phyloP scores from a whole-genome alignment of 2,329 filamentous ascomycete species.

The Trichoderma breve region DNA sequence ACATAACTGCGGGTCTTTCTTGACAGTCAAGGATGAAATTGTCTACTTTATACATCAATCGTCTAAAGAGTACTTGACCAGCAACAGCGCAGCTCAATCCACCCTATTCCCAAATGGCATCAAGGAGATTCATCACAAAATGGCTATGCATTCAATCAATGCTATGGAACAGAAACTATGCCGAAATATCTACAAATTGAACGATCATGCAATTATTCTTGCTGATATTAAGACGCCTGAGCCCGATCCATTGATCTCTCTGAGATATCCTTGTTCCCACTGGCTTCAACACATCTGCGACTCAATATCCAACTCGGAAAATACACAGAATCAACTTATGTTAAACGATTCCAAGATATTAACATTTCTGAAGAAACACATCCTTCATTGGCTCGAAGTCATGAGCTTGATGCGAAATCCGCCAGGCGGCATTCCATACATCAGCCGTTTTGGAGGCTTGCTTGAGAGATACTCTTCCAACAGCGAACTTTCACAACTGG shows the following conservation, averaged over 20 bases:
- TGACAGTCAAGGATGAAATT: conserved; percentile 31
- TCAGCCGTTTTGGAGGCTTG: conserved; percentile 16
- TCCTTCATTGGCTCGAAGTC: conserved; percentile 16
- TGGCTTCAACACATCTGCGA: conserved; percentile 26
- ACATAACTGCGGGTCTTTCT: conserved; percentile 40
- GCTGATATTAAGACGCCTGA: conserved; percentile 18
- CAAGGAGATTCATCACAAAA: conserved; percentile 31
- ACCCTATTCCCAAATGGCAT: conserved; percentile 32
- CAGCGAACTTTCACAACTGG: conserved; percentile 10
- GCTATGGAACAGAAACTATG: conserved; percentile 25
- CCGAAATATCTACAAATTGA: conserved; percentile 38
- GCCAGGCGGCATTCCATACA: conserved; percentile 17
- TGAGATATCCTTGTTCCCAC: conserved; percentile 23
- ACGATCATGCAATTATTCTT: background rate
- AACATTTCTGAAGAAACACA: background rate
- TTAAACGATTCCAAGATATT: conserved; percentile 18
- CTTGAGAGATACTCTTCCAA: background rate
- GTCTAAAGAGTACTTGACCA: conserved; percentile 43
- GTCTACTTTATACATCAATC: conserved; percentile 44
- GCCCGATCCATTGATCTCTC: conserved; percentile 22
- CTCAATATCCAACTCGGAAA: background rate
- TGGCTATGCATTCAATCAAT: conserved; percentile 34
- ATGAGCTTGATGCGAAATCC: background rate
- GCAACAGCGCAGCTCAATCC: conserved; percentile 23
- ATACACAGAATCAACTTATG: background rate